A percentile compares a stretch with the other conserved stretches of the same genome.
phyloP scores from a whole-genome alignment of 495 filamentous ascomycete species.

The Penicillium malachiteum region DNA sequence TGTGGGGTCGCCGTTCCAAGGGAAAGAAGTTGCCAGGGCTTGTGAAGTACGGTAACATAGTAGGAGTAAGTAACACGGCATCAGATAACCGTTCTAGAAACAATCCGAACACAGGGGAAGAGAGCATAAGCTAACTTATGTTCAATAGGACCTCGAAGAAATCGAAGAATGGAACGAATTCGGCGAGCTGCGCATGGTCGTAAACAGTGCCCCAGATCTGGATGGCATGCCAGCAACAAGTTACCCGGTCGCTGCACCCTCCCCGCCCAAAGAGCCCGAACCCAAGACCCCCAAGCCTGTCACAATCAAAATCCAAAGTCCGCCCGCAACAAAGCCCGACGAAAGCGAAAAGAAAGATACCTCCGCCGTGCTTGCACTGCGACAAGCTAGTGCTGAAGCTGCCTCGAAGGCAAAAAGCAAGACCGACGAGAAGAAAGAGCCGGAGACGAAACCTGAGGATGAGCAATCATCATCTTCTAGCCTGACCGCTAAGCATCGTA shows the following conservation, averaged over 20 bases:
- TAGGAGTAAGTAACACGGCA: conserved; percentile 66
- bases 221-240: conserved; percentile 45
- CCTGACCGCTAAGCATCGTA: conserved; percentile 10
- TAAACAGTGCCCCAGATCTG: conserved; percentile 50
- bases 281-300: conserved; percentile 35
- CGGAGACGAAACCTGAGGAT: conserved; percentile 10
- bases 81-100: background rate
- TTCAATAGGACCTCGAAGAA: conserved; percentile 78
- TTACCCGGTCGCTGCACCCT: conserved; percentile 38
- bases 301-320: conserved; percentile 46
- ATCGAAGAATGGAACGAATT: conserved; percentile 99
- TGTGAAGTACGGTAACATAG: conserved; percentile 80
- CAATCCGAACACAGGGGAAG: too few relatives aligned
- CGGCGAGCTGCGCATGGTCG: conserved; percentile 84
- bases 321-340: conserved; percentile 32
- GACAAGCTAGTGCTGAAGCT: conserved; percentile 67
- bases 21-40: conserved; percentile 82
- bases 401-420: conserved; percentile 58
- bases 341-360: conserved; percentile 31
- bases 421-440: conserved; percentile 19
- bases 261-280: conserved; percentile 35
- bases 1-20: conserved; percentile 83
- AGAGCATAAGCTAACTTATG: conserved; percentile 2
- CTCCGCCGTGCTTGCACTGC: conserved; percentile 54
- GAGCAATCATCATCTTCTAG: conserved; percentile 7